Evolutionary conservation across 129 eudicot genomes (phyloP).

Genomic region (Arctium minus): DNA sequence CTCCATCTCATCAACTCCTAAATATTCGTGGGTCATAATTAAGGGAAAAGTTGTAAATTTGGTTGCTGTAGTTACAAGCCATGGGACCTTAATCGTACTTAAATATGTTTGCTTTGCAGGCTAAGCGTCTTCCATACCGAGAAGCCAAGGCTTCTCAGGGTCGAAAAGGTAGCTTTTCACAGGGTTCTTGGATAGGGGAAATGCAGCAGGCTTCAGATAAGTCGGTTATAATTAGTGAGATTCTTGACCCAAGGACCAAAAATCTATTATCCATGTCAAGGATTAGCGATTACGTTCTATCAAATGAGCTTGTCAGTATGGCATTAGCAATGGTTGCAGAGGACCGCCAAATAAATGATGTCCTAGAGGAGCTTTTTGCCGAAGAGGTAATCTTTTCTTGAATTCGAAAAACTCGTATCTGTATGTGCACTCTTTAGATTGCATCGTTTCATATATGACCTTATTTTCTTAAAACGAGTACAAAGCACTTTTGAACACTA

Average conservation of each 20-base stretch:
- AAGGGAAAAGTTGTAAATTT: not conserved
- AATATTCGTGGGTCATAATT: not conserved
- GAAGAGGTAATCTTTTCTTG: slow-evolving; percentile 56
- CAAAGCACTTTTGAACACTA: not conserved
- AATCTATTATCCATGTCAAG: slow-evolving; percentile 81
- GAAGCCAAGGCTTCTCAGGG: slow-evolving; percentile 59
- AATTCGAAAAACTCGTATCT: not conserved
- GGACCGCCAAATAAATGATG: slow-evolving; percentile 85
- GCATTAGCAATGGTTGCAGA: slow-evolving; percentile 94
- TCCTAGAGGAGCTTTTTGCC: slow-evolving; percentile 81
- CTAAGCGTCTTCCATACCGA: slow-evolving; percentile 82
- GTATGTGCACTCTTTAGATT: not conserved
- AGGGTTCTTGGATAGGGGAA: slow-evolving; percentile 91
- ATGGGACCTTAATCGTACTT: not conserved
- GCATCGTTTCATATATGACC: not conserved
- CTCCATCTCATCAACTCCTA: not conserved
- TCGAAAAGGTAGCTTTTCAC: slow-evolving; percentile 71
- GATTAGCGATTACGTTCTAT: slow-evolving; percentile 83
- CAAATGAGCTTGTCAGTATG: slow-evolving; percentile 92
- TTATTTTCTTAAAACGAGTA: not conserved
- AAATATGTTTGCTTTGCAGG: slow-evolving; percentile 41
- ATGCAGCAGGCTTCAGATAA: slow-evolving; percentile 91
- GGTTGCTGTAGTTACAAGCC: not conserved
- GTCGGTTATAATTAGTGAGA: slow-evolving; percentile 83
- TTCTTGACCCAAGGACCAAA: slow-evolving; percentile 84